phyloP scores from a whole-genome alignment of 1,139 yeast genomes.

The Saccharomyces hybrid region DNA sequence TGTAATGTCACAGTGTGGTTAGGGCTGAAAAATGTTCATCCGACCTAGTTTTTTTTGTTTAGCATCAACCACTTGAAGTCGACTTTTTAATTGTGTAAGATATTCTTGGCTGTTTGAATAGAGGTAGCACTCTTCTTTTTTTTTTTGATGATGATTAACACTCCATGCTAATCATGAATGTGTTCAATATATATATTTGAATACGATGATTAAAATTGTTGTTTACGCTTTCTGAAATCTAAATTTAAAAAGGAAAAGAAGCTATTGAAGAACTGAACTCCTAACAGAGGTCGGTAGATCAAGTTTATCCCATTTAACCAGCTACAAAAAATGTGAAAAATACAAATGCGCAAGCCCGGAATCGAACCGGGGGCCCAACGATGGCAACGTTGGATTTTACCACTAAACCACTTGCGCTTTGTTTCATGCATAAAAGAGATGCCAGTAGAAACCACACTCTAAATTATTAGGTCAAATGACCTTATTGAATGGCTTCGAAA shows the following conservation, averaged over 20 bases:
- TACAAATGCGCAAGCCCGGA: too few species aligned
- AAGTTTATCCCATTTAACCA: background rate
- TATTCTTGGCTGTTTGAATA: too few species aligned
- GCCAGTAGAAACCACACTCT: background rate
- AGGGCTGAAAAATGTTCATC: background rate
- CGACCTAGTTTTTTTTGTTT: background rate
- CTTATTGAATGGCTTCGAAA: too few species aligned
- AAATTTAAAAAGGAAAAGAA: background rate
- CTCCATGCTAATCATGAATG: constrained; percentile 7
- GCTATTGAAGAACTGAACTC: background rate
- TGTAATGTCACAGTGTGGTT: background rate
- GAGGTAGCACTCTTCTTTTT: background rate
- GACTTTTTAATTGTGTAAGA: too few species aligned
- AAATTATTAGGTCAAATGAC: background rate
- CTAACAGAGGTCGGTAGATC: background rate
- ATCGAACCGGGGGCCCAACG: too few species aligned
- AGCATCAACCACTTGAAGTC: background rate
- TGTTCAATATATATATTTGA: background rate
- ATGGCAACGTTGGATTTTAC: too few species aligned
- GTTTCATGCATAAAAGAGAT: background rate
- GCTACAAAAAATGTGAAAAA: too few species aligned
- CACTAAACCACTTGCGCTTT: background rate
- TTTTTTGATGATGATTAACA: constrained; percentile 2
- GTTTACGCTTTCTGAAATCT: constrained; percentile 1
- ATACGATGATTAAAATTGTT: background rate